Evolutionary conservation across 768 basidiomycete genomes (phyloP), one percentile per base, ranked within the genome.

Genomic region (Inosperma sp.): DNA sequence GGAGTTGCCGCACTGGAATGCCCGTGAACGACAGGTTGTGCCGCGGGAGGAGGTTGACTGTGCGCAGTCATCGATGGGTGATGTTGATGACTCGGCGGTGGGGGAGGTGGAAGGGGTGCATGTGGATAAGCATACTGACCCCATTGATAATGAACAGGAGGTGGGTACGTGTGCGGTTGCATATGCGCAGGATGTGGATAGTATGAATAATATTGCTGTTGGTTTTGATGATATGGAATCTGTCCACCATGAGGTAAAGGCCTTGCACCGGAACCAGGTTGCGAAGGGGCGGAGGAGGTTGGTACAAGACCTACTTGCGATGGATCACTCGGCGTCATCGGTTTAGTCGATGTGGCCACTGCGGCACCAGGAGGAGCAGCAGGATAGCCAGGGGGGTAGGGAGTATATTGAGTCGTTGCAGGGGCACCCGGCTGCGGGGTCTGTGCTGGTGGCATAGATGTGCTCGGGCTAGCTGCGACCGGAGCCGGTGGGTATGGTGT

Each of bases 251-350:
- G 48, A 29, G 27, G 34, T 12, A 26, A 40, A 33, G 27, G 42
- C 23, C 42, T 33, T 40, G 51, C 30, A 19, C 27, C 41, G 33
- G 57, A 23, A 53, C 48, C 54, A 16, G 51, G 54, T 17, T 33
- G 54, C 17, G 40, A 31, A 48, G 51, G n/a, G n/a, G n/a, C n/a
- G n/a, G n/a, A 53, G 23, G 33, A 39, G 34, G 34, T 33, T 27
- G 57, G 49, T 45, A 49, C 31, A 21, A 48, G 56, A 48, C 58
- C 61, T 42, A 55, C 48, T 56, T 64, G 65, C 57, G 65, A 64
- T 61, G 61, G 63, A 61, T 64, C 52, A 54, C 54, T 62, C 29
- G 55, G 56, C 21, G 52, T 48, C 29, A 52, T 23, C 37, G 54
- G 54, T 9, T 52, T 41, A 27, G 51, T 31, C 23, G 52, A 26